Conservation (phyloP, 257 asterid species). For the Solanum bukasovii region DNA sequence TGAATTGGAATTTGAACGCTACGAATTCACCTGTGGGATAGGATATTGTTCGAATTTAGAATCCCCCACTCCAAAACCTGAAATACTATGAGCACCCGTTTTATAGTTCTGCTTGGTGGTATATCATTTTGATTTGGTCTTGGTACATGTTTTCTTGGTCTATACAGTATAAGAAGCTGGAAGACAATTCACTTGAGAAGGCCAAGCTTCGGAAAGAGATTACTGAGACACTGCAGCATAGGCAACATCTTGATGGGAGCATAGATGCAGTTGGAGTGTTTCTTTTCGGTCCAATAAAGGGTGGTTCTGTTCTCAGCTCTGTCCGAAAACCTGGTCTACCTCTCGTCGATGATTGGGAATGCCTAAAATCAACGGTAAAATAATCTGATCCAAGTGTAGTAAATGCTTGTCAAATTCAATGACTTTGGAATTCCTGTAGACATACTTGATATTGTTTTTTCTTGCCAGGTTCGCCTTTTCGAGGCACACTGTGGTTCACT, state of each 20-base stretch:
- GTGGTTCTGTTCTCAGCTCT: constrained; percentile 28
- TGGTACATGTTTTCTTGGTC: not conserved
- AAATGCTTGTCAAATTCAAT: not conserved
- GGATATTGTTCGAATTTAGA: not conserved
- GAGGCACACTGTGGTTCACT: constrained; percentile 66
- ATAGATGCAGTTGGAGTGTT: constrained; percentile 37
- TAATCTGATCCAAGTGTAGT: not conserved
- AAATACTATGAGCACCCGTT: not conserved
- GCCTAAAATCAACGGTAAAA: constrained; percentile 30
- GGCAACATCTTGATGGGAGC: constrained; percentile 59
- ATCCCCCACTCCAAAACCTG: not conserved
- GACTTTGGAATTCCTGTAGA: not conserved
- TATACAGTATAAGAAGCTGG: constrained; percentile 38
- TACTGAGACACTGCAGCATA: constrained; percentile 34
- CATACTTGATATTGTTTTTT: not conserved
- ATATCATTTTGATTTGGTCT: not conserved
- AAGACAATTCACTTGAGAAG: constrained; percentile 24
- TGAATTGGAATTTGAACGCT: not conserved
- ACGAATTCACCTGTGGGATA: not conserved
- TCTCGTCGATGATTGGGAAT: constrained; percentile 80
- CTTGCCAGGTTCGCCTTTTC: constrained; percentile 47
- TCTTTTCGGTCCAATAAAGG: constrained; percentile 54
- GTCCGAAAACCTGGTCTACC: constrained; percentile 43
- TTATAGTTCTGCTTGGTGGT: not conserved
- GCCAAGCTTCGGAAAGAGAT: constrained; percentile 36